A percentile compares a stretch with the other conserved stretches of the same genome.
These are phyloP conservation scores for Eimeria mitis DNA, from an alignment of 169 alveolate species.

Conservation along the genomic window DNA sequence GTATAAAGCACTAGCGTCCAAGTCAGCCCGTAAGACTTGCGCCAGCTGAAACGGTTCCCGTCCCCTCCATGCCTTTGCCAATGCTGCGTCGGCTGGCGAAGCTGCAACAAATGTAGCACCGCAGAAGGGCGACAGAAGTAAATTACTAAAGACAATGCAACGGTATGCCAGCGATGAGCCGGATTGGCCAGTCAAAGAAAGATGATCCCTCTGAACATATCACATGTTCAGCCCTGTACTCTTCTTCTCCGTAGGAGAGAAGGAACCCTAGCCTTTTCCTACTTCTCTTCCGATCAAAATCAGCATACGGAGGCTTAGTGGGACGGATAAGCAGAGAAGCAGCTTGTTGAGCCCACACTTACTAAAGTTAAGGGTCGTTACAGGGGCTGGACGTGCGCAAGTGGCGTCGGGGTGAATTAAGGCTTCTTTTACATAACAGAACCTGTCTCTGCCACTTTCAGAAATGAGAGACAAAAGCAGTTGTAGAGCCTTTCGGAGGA, in stretches of 20 bases:
- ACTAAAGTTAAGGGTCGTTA: neutral
- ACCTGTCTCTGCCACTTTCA: slow-evolving; percentile 79
- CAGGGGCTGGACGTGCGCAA: slow-evolving; percentile 73
- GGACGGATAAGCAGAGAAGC: neutral
- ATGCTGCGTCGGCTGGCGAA: slow-evolving; percentile 34
- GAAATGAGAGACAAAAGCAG: slow-evolving; percentile 57
- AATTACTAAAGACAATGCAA: neutral
- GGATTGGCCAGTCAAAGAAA: neutral
- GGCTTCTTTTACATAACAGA: slow-evolving; percentile 78
- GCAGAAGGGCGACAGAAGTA: neutral
- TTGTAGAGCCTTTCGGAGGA: slow-evolving; percentile 39
- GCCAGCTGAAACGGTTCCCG: slow-evolving; percentile 64
- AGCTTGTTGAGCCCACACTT: neutral
- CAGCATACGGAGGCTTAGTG: neutral
- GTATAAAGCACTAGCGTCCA: slow-evolving; percentile 53
- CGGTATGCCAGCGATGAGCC: neutral
- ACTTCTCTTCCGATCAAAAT: neutral
- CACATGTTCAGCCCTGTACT: neutral
- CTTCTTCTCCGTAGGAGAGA: neutral
- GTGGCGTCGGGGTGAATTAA: slow-evolving; percentile 77
- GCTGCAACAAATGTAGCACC: neutral
- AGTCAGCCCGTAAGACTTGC: slow-evolving; percentile 49
- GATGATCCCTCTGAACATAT: neutral
- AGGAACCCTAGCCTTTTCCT: neutral
- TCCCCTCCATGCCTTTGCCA: slow-evolving; percentile 66